Conservation (phyloP, 345 rosid genomes). For the Lepidium didymum region DNA sequence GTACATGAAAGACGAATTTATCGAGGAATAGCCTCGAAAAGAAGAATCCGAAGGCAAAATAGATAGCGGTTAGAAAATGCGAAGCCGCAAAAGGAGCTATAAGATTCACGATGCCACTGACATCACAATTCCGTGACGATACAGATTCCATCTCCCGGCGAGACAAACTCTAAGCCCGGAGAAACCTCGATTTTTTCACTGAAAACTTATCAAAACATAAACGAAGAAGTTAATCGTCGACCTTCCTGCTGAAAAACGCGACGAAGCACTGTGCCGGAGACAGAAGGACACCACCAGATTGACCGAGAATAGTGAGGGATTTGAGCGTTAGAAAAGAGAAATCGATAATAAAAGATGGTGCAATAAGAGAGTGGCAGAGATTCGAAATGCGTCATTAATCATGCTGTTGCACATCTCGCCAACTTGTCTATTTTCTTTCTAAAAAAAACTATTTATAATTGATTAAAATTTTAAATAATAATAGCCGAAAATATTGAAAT, state of each 20-base stretch:
- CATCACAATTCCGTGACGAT: constrained; percentile 15
- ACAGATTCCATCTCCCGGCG: constrained; percentile 41
- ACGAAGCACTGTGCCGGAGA: not conserved
- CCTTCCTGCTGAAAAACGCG: not conserved
- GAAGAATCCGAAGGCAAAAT: constrained; percentile 51
- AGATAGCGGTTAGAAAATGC: constrained; percentile 43
- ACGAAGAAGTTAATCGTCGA: not conserved
- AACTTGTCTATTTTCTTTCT: not conserved
- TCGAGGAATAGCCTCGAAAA: constrained; percentile 51
- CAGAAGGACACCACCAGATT: not conserved
- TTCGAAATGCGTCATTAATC: not conserved
- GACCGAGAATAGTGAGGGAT: not conserved
- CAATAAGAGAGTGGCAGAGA: not conserved
- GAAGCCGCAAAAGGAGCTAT: constrained; percentile 17
- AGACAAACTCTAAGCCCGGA: not conserved
- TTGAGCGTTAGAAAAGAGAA: not conserved
- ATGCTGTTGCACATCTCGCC: not conserved
- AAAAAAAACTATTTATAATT: too few relatives aligned
- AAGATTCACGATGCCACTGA: not conserved
- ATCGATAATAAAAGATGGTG: not conserved
- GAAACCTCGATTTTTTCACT: not conserved
- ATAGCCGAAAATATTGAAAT: not conserved
- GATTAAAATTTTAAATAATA: too few relatives aligned
- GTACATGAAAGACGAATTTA: constrained; percentile 65
- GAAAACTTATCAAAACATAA: not conserved